phyloP scores from a whole-genome alignment of 2,329 filamentous ascomycete genomes.

The Alternaria triticimaculans region DNA sequence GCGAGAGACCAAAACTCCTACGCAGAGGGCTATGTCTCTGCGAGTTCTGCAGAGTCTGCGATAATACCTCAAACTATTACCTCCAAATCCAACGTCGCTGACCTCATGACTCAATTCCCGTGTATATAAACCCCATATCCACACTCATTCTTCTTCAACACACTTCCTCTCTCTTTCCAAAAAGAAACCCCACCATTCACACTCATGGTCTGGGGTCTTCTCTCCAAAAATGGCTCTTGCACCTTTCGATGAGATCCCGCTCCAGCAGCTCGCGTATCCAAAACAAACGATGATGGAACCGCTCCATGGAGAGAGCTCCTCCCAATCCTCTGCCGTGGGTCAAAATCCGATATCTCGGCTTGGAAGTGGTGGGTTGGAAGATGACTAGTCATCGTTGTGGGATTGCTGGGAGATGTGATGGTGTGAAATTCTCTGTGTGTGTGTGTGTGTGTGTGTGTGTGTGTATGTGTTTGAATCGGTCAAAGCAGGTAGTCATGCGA shows the following conservation, averaged over 20 bases:
- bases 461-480: no score
- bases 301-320: background rate
- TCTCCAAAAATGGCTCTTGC: background rate
- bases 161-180: background rate
- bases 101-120: background rate
- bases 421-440: no score
- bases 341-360: background rate
- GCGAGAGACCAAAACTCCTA: background rate
- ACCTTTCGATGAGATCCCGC: background rate
- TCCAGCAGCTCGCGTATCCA: background rate
- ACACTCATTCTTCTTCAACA: background rate
- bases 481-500: no score
- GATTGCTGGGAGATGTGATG: no score
- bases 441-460: no score
- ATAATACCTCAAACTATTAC: rapidly evolving
- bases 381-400: no score
- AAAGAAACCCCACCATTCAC: no score
- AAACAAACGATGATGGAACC: background rate
- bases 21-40: background rate
- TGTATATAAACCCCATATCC: background rate
- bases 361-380: no score
- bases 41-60: background rate
- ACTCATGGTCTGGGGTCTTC: background rate
- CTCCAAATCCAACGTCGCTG: background rate
- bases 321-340: background rate